Evolutionary conservation across 1,284 basidiomycete genomes (phyloP).

Genomic region (Cystobasidiaceae sp.): DNA sequence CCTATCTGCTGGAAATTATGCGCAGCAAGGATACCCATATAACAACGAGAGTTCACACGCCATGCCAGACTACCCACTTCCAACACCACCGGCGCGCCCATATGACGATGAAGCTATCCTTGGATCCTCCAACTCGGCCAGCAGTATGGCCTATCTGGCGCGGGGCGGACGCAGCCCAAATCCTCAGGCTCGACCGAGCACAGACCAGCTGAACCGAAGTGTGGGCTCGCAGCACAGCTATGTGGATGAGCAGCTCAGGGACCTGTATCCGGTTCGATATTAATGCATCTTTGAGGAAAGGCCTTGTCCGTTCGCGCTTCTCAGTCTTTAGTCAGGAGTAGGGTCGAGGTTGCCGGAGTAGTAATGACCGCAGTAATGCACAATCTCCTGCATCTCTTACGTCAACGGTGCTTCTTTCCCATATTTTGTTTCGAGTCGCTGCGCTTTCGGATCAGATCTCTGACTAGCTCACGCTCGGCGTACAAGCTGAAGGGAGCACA

Average conservation of each 20-base stretch:
- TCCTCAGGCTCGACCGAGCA: background rate
- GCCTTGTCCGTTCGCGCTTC: background rate
- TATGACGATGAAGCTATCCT: no score
- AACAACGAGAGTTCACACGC: background rate
- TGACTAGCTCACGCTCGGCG: background rate
- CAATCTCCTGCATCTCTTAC: no score
- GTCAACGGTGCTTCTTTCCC: no score
- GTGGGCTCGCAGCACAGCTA: constrained; percentile 6
- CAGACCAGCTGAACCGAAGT: background rate
- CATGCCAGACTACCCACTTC: no score
- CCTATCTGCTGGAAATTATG: background rate
- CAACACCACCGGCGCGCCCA: no score
- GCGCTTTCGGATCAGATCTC: background rate
- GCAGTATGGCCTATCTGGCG: constrained; percentile 16
- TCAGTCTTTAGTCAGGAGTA: background rate
- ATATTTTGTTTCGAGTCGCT: background rate
- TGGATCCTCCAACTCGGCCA: no score
- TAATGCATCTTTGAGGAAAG: background rate
- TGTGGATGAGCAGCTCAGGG: constrained; percentile 24
- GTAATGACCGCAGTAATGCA: no score
- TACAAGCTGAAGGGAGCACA: background rate
- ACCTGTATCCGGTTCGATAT: constrained; percentile 21
- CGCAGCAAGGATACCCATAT: no score
- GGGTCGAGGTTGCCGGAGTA: no score
- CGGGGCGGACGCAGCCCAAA: background rate